phyloP scores from a whole-genome alignment of 768 basidiomycete genomes.

The Paxillus involutus region DNA sequence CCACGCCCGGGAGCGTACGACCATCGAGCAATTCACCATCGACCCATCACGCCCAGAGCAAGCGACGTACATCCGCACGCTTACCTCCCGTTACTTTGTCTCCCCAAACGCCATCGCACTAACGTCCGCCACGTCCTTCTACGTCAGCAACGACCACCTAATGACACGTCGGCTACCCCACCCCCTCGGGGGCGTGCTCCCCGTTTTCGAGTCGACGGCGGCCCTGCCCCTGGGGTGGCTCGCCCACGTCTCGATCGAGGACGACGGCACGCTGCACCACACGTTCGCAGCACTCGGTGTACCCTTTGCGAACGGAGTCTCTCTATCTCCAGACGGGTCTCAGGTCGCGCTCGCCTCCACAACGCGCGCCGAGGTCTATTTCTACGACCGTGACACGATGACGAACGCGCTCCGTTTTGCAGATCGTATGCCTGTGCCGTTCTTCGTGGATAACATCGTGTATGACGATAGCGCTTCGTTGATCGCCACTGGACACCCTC shows the following conservation, averaged over 20 bases:
- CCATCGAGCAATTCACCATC: conserved; percentile 68
- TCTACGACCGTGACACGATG: conserved; percentile 50
- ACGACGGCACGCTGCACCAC: conserved; percentile 33
- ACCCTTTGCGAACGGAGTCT: conserved; percentile 69
- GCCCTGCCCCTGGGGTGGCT: conserved; percentile 61
- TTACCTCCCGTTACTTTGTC: conserved; percentile 56
- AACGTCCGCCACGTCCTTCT: conserved; percentile 67
- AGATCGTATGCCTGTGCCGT: conserved; percentile 50
- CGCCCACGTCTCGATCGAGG: conserved; percentile 49
- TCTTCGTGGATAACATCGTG: conserved; percentile 60
- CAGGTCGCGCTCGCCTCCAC: conserved; percentile 61
- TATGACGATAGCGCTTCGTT: conserved; percentile 49
- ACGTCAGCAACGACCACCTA: conserved; percentile 71
- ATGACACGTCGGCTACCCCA: conserved; percentile 60
- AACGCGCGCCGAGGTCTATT: conserved; percentile 42
- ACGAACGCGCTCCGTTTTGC: conserved; percentile 44
- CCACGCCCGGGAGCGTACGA: conserved; percentile 59
- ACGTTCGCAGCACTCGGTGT: conserved; percentile 46
- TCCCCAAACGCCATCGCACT: conserved; percentile 68
- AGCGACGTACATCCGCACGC: conserved; percentile 59
- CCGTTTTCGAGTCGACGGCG: conserved; percentile 54
- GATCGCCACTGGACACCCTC: conserved; percentile 65
- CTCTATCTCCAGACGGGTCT: conserved; percentile 49
- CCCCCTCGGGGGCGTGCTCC: conserved; percentile 46
- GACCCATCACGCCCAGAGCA: conserved; percentile 41